A percentile compares a stretch with the other conserved stretches of the same genome.
Evolutionary conservation across 306 rosid species (phyloP).

Genomic region (Inga oerstediana): DNA sequence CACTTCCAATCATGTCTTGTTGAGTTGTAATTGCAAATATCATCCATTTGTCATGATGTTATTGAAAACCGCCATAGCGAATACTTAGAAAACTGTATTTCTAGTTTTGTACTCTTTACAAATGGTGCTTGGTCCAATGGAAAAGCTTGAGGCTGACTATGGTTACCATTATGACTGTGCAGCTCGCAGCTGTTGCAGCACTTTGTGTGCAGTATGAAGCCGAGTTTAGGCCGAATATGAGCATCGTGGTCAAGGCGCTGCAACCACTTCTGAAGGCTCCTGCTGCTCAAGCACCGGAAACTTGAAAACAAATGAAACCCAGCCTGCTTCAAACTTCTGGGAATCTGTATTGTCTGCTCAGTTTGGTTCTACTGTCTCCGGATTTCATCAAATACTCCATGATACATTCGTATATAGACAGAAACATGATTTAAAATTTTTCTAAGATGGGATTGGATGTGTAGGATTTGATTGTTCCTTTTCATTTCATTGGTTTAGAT

Average conservation of each 20-base stretch:
- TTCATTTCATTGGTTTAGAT: conserved; percentile 33
- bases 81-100: not conserved
- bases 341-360: conserved; percentile 47
- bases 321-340: conserved; percentile 29
- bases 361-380: conserved; percentile 45
- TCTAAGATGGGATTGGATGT: conserved; percentile 56
- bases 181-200: conserved; percentile 99
- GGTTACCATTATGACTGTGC: conserved; percentile 35
- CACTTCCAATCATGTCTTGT: not conserved
- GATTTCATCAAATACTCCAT: conserved; percentile 46
- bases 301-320: conserved; percentile 45
- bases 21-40: not conserved
- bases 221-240: conserved; percentile 98
- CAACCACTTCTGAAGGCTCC: conserved; percentile 88
- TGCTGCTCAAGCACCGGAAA: conserved; percentile 45
- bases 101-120: not conserved
- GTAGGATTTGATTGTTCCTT: conserved; percentile 58
- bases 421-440: not conserved
- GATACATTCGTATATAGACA: conserved; percentile 27
- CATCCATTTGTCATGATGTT: not conserved
- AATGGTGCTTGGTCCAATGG: conserved; percentile 11
- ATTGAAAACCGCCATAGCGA: too few relatives aligned
- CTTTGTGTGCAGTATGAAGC: conserved; percentile 98
- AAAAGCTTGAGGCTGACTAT: conserved; percentile 35
- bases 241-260: conserved; percentile 97